These are phyloP conservation scores for Pezicula carpinea DNA, from an alignment of 2,329 filamentous ascomycete genomes.

Conservation along the genomic window DNA sequence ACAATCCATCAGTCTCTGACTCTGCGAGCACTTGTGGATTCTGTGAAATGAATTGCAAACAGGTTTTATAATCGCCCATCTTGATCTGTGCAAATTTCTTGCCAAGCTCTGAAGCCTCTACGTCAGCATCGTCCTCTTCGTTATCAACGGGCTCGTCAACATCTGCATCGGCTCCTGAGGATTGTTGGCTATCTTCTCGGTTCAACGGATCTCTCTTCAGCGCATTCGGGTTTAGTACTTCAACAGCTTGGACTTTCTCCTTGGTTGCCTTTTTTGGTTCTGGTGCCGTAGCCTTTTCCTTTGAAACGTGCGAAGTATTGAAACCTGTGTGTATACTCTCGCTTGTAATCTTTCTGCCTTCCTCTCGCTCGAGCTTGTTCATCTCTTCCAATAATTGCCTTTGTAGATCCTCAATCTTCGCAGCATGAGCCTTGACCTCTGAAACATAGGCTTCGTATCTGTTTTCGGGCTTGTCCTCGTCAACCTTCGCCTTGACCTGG, in stretches of 20 bases:
- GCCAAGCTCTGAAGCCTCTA: slow-evolving; percentile 73
- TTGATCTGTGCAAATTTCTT: slow-evolving; percentile 78
- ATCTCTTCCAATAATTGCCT: slow-evolving; percentile 70
- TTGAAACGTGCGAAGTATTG: slow-evolving; percentile 76
- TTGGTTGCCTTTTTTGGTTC: slow-evolving; percentile 31
- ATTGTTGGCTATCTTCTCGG: slow-evolving; percentile 38
- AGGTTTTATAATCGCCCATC: slow-evolving; percentile 66
- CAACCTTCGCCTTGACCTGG: slow-evolving; percentile 74
- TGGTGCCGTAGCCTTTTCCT: slow-evolving; percentile 34
- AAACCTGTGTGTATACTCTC: slow-evolving; percentile 87
- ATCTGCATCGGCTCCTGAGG: slow-evolving; percentile 57
- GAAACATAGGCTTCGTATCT: slow-evolving; percentile 71
- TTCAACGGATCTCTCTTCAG: slow-evolving; percentile 34
- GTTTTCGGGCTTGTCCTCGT: slow-evolving; percentile 65
- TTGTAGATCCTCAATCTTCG: slow-evolving; percentile 75
- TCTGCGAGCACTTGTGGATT: slow-evolving; percentile 78
- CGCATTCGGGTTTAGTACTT: slow-evolving; percentile 69
- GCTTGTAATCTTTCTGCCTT: slow-evolving; percentile 87
- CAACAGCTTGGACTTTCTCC: slow-evolving; percentile 49
- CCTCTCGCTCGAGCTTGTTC: slow-evolving; percentile 77
- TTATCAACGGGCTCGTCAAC: slow-evolving; percentile 53
- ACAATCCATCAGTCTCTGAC: slow-evolving; percentile 82
- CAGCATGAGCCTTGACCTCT: slow-evolving; percentile 71
- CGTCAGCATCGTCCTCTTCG: slow-evolving; percentile 64
- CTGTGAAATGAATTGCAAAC: slow-evolving; percentile 70